Evolutionary conservation across 768 basidiomycete genomes (phyloP).

Genomic region (Tephrocybe sp.): DNA sequence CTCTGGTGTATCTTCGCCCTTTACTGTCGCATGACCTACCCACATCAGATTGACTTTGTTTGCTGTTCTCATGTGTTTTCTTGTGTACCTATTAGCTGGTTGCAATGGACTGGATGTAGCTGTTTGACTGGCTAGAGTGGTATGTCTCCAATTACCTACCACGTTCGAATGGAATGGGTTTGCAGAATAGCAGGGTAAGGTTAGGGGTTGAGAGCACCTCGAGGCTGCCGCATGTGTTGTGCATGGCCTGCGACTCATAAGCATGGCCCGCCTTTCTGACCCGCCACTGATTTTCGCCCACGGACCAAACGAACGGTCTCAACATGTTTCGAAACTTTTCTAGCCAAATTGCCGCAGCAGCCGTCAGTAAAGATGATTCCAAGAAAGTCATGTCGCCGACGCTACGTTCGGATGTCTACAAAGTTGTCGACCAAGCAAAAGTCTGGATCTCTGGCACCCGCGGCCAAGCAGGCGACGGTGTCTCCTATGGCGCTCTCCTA

Average conservation of each 20-base stretch:
- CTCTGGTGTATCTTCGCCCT: slow-evolving; percentile 58
- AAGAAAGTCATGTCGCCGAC: slow-evolving; percentile 49
- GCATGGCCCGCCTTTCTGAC: slow-evolving; percentile 4
- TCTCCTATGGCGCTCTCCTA: slow-evolving; percentile 47
- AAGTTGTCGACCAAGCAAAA: slow-evolving; percentile 44
- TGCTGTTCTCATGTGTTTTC: background rate
- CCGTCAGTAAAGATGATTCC: slow-evolving; percentile 28
- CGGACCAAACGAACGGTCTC: background rate
- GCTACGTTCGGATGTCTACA: slow-evolving; percentile 52
- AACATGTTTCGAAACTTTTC: slow-evolving; percentile 49
- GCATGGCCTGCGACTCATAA: slow-evolving; percentile 16
- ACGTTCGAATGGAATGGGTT: background rate
- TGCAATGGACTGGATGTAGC: slow-evolving; percentile 1
- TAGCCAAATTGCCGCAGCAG: slow-evolving; percentile 36
- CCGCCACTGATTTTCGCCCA: slow-evolving; percentile 8
- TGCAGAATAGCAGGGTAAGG: slow-evolving; percentile 4
- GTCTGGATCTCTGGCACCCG: slow-evolving; percentile 43
- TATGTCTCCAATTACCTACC: background rate
- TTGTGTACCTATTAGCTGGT: slow-evolving; percentile 4
- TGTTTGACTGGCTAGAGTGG: background rate
- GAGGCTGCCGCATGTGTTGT: slow-evolving; percentile 36
- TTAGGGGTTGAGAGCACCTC: slow-evolving; percentile 26
- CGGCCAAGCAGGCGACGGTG: slow-evolving; percentile 54
- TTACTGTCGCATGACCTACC: slow-evolving; percentile 50
- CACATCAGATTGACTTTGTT: background rate